phyloP scores from a whole-genome alignment of 352 stramenopile species.

The Phytophthora nicotianae region DNA sequence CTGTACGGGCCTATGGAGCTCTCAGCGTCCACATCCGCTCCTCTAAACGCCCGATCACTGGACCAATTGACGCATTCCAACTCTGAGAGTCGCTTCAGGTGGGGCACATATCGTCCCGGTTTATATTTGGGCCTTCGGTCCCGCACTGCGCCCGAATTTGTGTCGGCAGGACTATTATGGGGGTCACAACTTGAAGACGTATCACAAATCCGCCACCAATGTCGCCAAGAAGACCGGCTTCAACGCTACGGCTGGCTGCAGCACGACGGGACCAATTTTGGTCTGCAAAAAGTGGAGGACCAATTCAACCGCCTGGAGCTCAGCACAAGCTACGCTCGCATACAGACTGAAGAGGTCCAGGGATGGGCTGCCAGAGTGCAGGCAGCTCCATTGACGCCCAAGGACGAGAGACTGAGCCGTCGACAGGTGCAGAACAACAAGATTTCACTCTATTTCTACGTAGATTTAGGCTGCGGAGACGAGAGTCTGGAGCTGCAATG shows the following conservation, averaged over 20 bases:
- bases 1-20: conserved; percentile 28
- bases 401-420: conserved; percentile 47
- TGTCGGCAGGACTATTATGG: conserved; percentile 82
- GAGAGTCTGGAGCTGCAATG: conserved; percentile 59
- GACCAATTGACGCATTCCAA: conserved; percentile 41
- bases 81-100: conserved; percentile 48
- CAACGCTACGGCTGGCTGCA: conserved; percentile 83
- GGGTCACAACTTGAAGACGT: conserved; percentile 68
- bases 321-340: conserved; percentile 54
- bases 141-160: conserved; percentile 59
- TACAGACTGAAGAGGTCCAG: conserved; percentile 38
- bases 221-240: conserved; percentile 76
- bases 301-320: conserved; percentile 77
- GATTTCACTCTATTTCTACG: conserved; percentile 82
- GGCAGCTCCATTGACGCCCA: conserved; percentile 45
- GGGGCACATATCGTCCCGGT: conserved; percentile 78
- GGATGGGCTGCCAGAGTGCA: conserved; percentile 62
- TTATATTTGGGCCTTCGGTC: conserved; percentile 85
- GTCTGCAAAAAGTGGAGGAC: conserved; percentile 66
- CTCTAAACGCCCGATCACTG: conserved; percentile 45
- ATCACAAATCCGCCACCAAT: conserved; percentile 76
- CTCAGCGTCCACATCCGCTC: not conserved
- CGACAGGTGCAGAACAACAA: conserved; percentile 52
- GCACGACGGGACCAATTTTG: conserved; percentile 72
- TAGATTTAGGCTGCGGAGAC: conserved; percentile 76